phyloP scores from a whole-genome alignment of 1,284 basidiomycete genomes.

The Ceratobasidium sp. region DNA sequence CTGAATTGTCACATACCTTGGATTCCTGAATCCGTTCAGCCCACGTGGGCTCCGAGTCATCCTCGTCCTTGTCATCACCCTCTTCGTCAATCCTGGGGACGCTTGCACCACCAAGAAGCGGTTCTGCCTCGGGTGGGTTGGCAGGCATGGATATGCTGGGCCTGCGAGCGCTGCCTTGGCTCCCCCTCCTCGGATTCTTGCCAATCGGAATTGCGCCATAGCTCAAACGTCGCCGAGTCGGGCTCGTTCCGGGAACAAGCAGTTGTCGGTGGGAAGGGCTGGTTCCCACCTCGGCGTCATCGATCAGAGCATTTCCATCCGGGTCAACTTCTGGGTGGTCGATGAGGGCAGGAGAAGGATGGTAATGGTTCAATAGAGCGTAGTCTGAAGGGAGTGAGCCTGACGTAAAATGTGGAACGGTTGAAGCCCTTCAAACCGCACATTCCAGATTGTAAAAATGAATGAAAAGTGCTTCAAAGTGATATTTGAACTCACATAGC shows the following conservation, averaged over 20 bases:
- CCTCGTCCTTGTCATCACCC: slow-evolving; percentile 21
- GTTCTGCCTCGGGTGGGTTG: slow-evolving; percentile 31
- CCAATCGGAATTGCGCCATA: slow-evolving; percentile 35
- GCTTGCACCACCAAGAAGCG: slow-evolving; percentile 19
- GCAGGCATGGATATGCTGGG: slow-evolving; percentile 23
- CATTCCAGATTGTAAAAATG: background rate
- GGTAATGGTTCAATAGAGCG: slow-evolving; percentile 25
- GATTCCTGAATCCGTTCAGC: slow-evolving; percentile 32
- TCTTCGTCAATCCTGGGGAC: slow-evolving; percentile 38
- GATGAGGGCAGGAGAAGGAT: slow-evolving; percentile 16
- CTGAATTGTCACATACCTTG: slow-evolving; percentile 6
- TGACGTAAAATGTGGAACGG: slow-evolving; percentile 33
- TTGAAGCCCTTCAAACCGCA: slow-evolving; percentile 16
- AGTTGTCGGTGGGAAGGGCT: slow-evolving; percentile 2
- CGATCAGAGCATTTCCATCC: slow-evolving; percentile 2
- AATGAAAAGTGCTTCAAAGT: background rate
- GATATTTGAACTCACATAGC: background rate
- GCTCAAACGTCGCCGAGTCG: slow-evolving; percentile 21
- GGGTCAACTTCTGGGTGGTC: slow-evolving; percentile 1
- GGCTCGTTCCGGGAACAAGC: slow-evolving; percentile 21
- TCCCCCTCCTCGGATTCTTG: slow-evolving; percentile 8
- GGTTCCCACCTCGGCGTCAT: slow-evolving; percentile 6
- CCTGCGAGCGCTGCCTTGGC: slow-evolving; percentile 3
- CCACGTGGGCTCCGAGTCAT: slow-evolving; percentile 26
- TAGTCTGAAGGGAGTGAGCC: slow-evolving; percentile 36